These are phyloP conservation scores for Sclerotiophoma versabilis DNA, from an alignment of 2,329 filamentous ascomycete species.

Conservation along the genomic window DNA sequence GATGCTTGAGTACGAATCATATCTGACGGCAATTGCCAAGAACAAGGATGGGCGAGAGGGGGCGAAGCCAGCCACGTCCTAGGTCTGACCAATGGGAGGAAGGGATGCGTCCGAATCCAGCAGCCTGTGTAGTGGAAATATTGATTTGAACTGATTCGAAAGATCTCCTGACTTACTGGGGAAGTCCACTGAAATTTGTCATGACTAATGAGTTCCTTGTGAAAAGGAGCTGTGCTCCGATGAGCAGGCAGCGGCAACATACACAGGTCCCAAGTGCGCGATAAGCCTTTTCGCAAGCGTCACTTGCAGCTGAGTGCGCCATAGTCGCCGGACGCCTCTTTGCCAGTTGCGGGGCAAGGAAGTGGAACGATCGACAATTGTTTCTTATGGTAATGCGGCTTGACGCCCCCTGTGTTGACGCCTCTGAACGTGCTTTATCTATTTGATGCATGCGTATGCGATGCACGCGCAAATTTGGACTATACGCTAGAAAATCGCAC, in stretches of 20 bases:
- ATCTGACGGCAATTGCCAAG: neutral
- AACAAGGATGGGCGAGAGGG: neutral
- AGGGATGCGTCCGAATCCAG: neutral
- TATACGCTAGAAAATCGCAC: neutral
- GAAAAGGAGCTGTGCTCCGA: neutral
- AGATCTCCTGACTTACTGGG: neutral
- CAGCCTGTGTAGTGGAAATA: neutral
- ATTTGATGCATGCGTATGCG: neutral
- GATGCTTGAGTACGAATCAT: neutral
- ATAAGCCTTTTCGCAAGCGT: neutral
- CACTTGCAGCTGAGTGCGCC: neutral
- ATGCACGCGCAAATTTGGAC: neutral
- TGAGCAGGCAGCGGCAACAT: neutral
- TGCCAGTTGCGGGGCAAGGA: neutral
- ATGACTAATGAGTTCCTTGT: neutral
- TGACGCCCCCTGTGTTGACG: neutral
- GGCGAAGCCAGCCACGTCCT: neutral
- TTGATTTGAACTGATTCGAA: neutral
- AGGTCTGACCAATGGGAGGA: neutral
- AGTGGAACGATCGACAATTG: neutral
- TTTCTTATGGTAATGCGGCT: neutral
- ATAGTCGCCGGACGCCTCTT: neutral
- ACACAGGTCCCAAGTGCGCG: neutral
- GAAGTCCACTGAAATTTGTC: neutral
- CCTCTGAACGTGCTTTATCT: neutral